A percentile compares a stretch with the other conserved stretches of the same genome.
Conservation (phyloP, 2,329 filamentous ascomycete genomes). For the Colletotrichum phormii region DNA sequence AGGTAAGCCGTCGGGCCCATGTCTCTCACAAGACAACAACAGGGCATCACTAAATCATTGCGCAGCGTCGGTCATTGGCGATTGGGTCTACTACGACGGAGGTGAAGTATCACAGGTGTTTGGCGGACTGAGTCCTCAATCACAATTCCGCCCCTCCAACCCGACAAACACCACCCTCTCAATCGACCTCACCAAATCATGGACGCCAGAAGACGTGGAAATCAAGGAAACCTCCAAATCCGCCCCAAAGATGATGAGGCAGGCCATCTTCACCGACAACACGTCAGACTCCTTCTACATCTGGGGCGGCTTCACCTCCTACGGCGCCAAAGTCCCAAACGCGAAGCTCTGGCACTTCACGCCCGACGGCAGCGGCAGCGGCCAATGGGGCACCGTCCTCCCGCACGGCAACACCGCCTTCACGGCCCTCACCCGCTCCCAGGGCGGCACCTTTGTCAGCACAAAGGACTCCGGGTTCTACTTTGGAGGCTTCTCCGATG, state of each 20-base stretch:
- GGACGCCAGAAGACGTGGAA: constrained; percentile 24
- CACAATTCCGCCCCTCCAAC: neutral
- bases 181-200: constrained; percentile 35
- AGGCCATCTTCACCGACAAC: constrained; percentile 28
- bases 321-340: neutral
- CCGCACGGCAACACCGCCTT: constrained; percentile 24
- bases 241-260: constrained; percentile 26
- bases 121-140: neutral
- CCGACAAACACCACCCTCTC: constrained; percentile 37
- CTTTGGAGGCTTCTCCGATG: constrained; percentile 30
- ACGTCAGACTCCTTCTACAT: constrained; percentile 32
- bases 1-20: neutral
- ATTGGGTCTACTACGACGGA: constrained; percentile 33
- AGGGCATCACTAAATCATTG: constrained; percentile 2
- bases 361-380: constrained; percentile 31
- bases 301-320: constrained; percentile 34
- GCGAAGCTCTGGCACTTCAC: constrained; percentile 35
- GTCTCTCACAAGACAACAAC: neutral
- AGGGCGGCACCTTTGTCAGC: constrained; percentile 29
- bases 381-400: constrained; percentile 33
- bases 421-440: constrained; percentile 13
- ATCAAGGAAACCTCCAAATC: constrained; percentile 29
- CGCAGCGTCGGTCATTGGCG: constrained; percentile 22
- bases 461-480: constrained; percentile 33
- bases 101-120: constrained; percentile 29